Evolutionary conservation across 495 filamentous ascomycete genomes (phyloP), one percentile per base, ranked within the genome.

Genomic region (Delitschia confertaspora): DNA sequence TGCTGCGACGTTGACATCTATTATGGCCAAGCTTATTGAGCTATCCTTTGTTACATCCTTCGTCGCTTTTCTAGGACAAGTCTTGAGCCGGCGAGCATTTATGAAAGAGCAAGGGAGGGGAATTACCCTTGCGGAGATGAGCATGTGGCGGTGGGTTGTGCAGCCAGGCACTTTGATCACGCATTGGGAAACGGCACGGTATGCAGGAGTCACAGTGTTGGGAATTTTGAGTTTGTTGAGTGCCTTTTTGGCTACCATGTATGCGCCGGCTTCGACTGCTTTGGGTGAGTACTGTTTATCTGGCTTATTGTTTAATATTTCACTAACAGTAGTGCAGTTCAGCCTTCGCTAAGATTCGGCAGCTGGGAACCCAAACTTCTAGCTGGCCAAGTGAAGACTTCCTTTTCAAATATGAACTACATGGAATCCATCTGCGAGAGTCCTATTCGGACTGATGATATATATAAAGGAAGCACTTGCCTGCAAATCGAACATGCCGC

Each of bases 41-140:
- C 55, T 84, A 49, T 73, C 78, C 0, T 88, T 85, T 55, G 81
- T 86, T 13, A 84, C 83, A 0, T 79, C 85, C 1, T 82, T 83
- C 47, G 80, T 88, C 2, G 72, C 79, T 0, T 80, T 82, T 31
- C 53, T 87, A 3, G 83, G 83, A 0, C 83, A 88, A 64, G 71
- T 79, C 2, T 60, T 88, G 7, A 81, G 74, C 29, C 68, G 79
- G 7, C 66, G 79, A 18, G 79, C 82, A 0, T 65, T 82, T 31
- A 69, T 65, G 9, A 67, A 65, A 32, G 59, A 67, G 11, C 74
- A 70, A 8, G 58, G 56, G 0, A 56, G 58, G 30, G 83, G 83
- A 0, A 69, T 87, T 37, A 82, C 74, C 4, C 70, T 88, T 14
- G 75, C 82, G 0, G 83, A 87, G 53, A 75, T 86, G 33, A 58